These are phyloP conservation scores for Cyamopsis tetragonoloba DNA, from an alignment of 306 rosid species.

Conservation along the genomic window DNA sequence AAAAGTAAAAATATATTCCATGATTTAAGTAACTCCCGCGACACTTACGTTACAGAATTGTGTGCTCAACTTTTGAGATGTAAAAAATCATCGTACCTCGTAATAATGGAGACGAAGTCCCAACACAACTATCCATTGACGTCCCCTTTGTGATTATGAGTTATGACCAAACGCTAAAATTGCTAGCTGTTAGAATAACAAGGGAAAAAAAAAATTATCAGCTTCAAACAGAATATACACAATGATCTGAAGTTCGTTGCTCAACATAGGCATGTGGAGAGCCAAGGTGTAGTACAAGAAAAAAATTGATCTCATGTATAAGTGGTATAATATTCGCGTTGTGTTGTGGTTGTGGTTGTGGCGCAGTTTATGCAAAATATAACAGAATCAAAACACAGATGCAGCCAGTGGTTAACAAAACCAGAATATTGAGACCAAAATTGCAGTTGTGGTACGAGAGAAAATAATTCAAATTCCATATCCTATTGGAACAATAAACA, in stretches of 20 bases:
- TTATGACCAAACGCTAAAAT: constrained; percentile 3
- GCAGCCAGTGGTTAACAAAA: not conserved
- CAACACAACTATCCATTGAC: constrained; percentile 35
- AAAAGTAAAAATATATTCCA: not conserved
- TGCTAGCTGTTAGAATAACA: not conserved
- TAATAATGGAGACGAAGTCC: constrained; percentile 29
- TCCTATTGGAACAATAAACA: not conserved
- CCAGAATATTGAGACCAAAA: not conserved
- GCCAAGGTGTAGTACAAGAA: too few relatives aligned
- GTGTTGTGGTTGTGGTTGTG: not conserved
- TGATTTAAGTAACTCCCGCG: not conserved
- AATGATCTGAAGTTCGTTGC: not conserved
- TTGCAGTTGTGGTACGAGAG: not conserved
- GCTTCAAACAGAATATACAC: not conserved
- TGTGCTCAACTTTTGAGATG: not conserved
- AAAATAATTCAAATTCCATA: not conserved
- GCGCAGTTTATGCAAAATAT: not conserved
- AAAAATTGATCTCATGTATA: not conserved
- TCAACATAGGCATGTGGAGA: not conserved
- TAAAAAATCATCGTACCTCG: constrained; percentile 40
- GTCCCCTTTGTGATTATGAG: constrained; percentile 25
- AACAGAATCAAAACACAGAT: not conserved
- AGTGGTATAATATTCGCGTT: not conserved
- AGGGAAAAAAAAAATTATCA: not conserved
- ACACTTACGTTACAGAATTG: not conserved